These are phyloP conservation scores for Corrigiola litoralis DNA, from an alignment of 179 eudicot genomes.

Conservation along the genomic window DNA sequence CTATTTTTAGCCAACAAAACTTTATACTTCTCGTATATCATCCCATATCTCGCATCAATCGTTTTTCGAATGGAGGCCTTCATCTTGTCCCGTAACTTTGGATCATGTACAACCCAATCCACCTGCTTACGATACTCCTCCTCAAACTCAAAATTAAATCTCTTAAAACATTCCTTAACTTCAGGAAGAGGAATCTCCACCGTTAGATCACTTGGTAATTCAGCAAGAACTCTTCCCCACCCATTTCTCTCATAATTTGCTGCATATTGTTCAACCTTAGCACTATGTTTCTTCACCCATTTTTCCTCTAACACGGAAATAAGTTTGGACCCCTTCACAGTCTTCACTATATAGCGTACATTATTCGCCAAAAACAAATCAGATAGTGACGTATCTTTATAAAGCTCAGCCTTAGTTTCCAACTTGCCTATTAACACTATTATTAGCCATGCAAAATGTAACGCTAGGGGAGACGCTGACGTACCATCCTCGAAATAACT, in stretches of 20 bases:
- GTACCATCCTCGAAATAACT: constrained; percentile 42
- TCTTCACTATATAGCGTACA: constrained; percentile 53
- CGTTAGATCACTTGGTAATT: constrained; percentile 44
- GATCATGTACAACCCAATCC: constrained; percentile 59
- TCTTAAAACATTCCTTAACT: constrained; percentile 38
- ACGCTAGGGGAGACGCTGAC: constrained; percentile 19
- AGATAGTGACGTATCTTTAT: constrained; percentile 52
- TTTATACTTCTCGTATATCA: constrained; percentile 40
- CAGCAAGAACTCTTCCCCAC: constrained; percentile 51
- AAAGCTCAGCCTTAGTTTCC: constrained; percentile 49
- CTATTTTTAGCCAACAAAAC: constrained; percentile 12
- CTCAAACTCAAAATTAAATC: constrained; percentile 49
- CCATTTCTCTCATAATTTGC: constrained; percentile 59
- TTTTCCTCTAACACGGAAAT: constrained; percentile 43
- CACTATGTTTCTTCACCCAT: constrained; percentile 52
- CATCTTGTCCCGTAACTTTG: constrained; percentile 48
- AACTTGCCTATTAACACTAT: constrained; percentile 61
- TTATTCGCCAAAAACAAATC: constrained; percentile 73
- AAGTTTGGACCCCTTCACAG: constrained; percentile 41
- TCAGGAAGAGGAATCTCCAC: constrained; percentile 28
- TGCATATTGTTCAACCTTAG: constrained; percentile 46
- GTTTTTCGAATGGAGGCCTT: constrained; percentile 39
- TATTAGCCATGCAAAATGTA: constrained; percentile 60
- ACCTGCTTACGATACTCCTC: constrained; percentile 49
- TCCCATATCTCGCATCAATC: constrained; percentile 39